phyloP scores from a whole-genome alignment of 179 eudicot species.

The Monotropa hypopitys region DNA sequence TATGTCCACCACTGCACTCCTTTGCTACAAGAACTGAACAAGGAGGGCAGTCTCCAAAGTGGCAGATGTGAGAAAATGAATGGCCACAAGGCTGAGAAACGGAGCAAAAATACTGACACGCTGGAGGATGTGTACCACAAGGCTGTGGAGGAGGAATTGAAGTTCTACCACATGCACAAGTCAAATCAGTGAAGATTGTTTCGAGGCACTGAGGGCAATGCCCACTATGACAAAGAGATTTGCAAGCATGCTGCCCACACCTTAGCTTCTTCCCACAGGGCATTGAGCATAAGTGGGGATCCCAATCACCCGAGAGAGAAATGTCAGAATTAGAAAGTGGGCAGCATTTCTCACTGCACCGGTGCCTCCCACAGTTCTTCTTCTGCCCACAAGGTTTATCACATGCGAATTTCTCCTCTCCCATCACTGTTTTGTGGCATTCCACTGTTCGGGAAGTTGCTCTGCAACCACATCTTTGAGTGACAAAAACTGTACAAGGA shows the following conservation, averaged over 20 bases:
- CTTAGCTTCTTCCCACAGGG: constrained; percentile 85
- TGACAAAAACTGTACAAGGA: constrained; percentile 55
- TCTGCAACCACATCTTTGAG: constrained; percentile 74
- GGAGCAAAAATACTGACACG: constrained; percentile 71
- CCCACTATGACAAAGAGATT: constrained; percentile 77
- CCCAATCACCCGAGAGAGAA: constrained; percentile 36
- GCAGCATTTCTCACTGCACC: constrained; percentile 94
- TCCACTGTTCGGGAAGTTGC: constrained; percentile 68
- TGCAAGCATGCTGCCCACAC: constrained; percentile 89
- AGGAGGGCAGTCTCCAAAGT: constrained; percentile 90
- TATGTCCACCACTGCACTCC: constrained; percentile 92
- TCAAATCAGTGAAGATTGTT: constrained; percentile 71
- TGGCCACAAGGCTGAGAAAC: constrained; percentile 95
- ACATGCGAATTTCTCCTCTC: constrained; percentile 48
- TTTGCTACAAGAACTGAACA: constrained; percentile 77
- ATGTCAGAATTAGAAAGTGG: constrained; percentile 50
- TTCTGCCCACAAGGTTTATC: constrained; percentile 80
- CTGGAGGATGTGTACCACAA: constrained; percentile 88
- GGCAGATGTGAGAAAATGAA: constrained; percentile 80
- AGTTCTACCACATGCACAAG: constrained; percentile 90
- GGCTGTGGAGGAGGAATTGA: constrained; percentile 87
- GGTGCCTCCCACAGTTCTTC: constrained; percentile 92
- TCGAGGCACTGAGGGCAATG: constrained; percentile 97
- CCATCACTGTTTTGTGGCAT: constrained; percentile 48
- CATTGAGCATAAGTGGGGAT: constrained; percentile 81